Conservation (phyloP, 306 rosid species). For the Parietaria judaica region DNA sequence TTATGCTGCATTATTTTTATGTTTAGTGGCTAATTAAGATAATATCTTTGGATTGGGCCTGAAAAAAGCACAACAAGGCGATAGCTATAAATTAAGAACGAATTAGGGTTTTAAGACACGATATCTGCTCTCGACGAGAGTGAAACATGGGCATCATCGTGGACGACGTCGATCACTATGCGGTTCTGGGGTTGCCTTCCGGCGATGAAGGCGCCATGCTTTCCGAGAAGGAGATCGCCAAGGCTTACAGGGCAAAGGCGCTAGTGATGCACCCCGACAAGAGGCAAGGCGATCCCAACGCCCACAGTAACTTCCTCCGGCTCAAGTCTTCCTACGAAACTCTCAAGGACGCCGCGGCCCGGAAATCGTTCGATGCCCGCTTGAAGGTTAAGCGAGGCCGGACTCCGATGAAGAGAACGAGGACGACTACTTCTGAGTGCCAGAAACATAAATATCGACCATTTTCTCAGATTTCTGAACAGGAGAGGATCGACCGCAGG, state of each 20-base stretch:
- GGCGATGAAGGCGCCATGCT: constrained; percentile 75
- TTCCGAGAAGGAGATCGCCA: constrained; percentile 55
- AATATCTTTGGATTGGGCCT: too few relatives aligned
- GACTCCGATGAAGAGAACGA: constrained; percentile 62
- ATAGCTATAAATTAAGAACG: too few relatives aligned
- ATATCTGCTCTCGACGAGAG: too few relatives aligned
- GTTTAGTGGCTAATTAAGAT: too few relatives aligned
- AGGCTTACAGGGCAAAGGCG: constrained; percentile 70
- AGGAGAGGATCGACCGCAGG: constrained; percentile 58
- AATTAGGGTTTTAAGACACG: too few relatives aligned
- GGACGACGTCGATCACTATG: constrained; percentile 57
- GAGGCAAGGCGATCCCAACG: constrained; percentile 71
- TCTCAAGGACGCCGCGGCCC: constrained; percentile 70
- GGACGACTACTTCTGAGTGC: constrained; percentile 77
- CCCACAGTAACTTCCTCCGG: constrained; percentile 54
- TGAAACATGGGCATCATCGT: too few relatives aligned
- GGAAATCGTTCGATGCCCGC: constrained; percentile 64
- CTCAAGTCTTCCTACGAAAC: constrained; percentile 72
- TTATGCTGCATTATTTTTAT: too few relatives aligned
- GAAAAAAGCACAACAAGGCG: too few relatives aligned
- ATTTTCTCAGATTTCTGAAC: constrained; percentile 50
- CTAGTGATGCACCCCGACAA: constrained; percentile 85
- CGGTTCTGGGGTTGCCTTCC: constrained; percentile 64
- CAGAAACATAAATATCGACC: constrained; percentile 40
- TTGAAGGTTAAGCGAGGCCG: constrained; percentile 68